Evolutionary conservation across 257 asterid genomes (phyloP).

Genomic region (Fraxinus excelsior): DNA sequence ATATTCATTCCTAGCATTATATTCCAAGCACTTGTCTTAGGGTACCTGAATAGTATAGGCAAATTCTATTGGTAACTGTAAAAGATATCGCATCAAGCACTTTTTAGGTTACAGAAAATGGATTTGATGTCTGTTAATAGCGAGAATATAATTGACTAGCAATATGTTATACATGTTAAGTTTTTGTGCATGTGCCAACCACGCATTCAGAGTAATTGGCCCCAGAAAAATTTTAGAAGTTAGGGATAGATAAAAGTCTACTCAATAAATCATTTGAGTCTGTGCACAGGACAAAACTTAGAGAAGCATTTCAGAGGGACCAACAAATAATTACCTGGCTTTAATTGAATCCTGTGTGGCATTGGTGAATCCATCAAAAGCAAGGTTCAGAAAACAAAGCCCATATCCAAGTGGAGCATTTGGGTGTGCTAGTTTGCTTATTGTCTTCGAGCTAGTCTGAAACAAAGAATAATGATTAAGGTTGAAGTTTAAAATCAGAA

Average conservation of each 20-base stretch:
- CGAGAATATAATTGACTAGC: background rate
- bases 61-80: conserved; percentile 6
- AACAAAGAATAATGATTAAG: conserved; percentile 18
- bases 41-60: conserved; percentile 60
- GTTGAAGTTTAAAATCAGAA: conserved; percentile 18
- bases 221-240: background rate
- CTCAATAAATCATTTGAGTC: background rate
- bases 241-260: background rate
- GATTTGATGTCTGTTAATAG: background rate
- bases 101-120: background rate
- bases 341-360: conserved; percentile 98
- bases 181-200: background rate
- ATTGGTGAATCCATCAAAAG: conserved; percentile 98
- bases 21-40: conserved; percentile 90
- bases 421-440: conserved; percentile 89
- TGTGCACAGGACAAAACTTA: background rate
- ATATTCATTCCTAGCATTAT: conserved; percentile 99
- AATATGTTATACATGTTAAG: background rate
- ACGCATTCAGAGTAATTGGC: background rate
- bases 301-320: background rate
- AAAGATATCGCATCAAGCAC: background rate
- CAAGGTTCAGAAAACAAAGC: conserved; percentile 86
- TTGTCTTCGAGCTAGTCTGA: conserved; percentile 94
- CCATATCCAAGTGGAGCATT: conserved; percentile 95
- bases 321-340: conserved; percentile 48